Conservation (phyloP, 140 eudicot species). For the Erigeron philadelphicus region DNA sequence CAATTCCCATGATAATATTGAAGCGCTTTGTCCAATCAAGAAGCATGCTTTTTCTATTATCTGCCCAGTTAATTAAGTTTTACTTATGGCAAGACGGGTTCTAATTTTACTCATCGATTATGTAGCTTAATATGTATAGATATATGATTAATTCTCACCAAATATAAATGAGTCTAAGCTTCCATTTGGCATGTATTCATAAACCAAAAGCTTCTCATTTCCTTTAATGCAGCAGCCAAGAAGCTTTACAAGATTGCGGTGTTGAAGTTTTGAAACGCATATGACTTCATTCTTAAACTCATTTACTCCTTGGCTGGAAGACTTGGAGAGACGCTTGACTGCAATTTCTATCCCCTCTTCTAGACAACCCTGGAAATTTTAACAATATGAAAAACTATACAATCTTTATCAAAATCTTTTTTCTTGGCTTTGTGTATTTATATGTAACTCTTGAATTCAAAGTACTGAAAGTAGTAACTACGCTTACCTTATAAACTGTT, state of each 20-base stretch:
- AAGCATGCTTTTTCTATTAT: conserved; percentile 3
- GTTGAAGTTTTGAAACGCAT: conserved; percentile 31
- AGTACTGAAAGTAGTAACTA: too few relatives aligned
- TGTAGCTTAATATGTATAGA: neutral
- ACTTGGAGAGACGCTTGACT: conserved; percentile 21
- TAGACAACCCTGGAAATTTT: neutral
- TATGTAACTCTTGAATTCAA: too few relatives aligned
- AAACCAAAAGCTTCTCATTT: conserved; percentile 23
- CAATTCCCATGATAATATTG: conserved; percentile 34
- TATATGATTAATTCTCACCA: conserved; percentile 10
- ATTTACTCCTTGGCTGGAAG: conserved; percentile 9
- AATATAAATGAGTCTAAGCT: conserved; percentile 28
- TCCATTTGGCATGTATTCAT: conserved; percentile 27
- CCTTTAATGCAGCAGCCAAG: conserved; percentile 28
- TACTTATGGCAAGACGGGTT: neutral
- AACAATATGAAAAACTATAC: neutral
- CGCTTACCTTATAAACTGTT: neutral
- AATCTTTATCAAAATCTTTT: neutral
- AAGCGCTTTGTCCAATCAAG: conserved; percentile 40
- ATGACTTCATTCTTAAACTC: neutral
- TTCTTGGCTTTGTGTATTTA: too few relatives aligned
- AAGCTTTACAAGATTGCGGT: conserved; percentile 29
- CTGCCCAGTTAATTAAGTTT: neutral
- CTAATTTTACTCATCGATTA: neutral
- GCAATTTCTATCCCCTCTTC: conserved; percentile 11